phyloP scores from a whole-genome alignment of 202 grass and related monocot species.

The Setaria viridis region DNA sequence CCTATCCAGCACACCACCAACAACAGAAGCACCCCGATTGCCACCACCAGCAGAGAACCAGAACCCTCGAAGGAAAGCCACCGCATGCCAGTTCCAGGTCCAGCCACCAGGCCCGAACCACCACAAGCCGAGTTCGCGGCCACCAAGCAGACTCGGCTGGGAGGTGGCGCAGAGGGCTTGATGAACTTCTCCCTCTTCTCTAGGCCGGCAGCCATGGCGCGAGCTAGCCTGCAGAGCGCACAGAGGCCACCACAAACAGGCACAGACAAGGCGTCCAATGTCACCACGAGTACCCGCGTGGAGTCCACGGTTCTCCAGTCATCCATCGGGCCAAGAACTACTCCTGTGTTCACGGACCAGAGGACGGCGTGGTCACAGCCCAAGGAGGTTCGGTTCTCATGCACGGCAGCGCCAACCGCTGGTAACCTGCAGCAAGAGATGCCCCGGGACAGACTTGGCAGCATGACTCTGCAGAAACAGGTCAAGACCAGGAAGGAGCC shows the following conservation, averaged over 20 bases:
- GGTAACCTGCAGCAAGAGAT: constrained; percentile 36
- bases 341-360: constrained; percentile 30
- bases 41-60: constrained; percentile 33
- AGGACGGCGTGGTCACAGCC: constrained; percentile 34
- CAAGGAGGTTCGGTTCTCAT: constrained; percentile 31
- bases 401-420: constrained; percentile 31
- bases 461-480: constrained; percentile 34
- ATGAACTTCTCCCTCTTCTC: constrained; percentile 85
- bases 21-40: constrained; percentile 20
- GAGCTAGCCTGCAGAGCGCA: constrained; percentile 59
- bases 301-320: constrained; percentile 49
- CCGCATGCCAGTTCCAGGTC: constrained; percentile 25
- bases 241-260: constrained; percentile 57
- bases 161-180: constrained; percentile 40
- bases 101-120: constrained; percentile 31
- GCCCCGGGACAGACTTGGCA: constrained; percentile 21
- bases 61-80: constrained; percentile 41
- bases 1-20: constrained; percentile 44
- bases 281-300: constrained; percentile 41
- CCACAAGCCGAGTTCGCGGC: constrained; percentile 32
- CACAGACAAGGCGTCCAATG: constrained; percentile 59
- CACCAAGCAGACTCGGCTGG: constrained; percentile 45
- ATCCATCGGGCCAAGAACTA: constrained; percentile 10
- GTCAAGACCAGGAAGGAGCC: constrained; percentile 36
- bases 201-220: constrained; percentile 52